These are phyloP conservation scores for Stereocaulon alpinum DNA, from an alignment of 495 filamentous ascomycete species.

Conservation along the genomic window DNA sequence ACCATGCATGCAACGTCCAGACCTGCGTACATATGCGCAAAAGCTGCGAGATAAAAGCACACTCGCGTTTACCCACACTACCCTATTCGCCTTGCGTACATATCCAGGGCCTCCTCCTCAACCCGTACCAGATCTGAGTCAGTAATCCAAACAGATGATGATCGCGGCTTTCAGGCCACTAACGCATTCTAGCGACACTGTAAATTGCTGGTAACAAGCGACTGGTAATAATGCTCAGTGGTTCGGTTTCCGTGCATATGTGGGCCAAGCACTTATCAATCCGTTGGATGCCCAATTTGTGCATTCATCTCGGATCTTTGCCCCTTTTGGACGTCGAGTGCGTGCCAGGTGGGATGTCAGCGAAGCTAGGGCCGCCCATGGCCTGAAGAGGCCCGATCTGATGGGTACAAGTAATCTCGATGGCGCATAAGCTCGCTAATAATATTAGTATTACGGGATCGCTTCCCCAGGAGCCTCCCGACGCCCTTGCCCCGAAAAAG, in stretches of 20 bases:
- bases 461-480: no score
- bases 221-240: neutral
- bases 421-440: no score
- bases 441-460: no score
- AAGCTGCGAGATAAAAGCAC: neutral
- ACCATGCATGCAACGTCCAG: no score
- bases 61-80: neutral
- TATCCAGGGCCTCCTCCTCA: neutral
- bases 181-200: neutral
- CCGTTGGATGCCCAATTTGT: neutral
- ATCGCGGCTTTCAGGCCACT: neutral
- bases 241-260: slow-evolving; percentile 1
- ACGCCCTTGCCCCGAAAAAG: no score
- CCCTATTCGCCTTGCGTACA: neutral
- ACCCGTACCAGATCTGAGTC: neutral
- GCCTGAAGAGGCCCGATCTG: slow-evolving; percentile 1
- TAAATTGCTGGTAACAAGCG: neutral
- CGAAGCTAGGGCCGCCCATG: neutral
- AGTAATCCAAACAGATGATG: neutral
- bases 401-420: neutral
- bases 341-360: neutral
- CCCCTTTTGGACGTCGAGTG: neutral
- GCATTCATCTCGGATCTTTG: neutral
- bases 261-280: neutral
- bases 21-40: no score